Evolutionary conservation across 2,329 filamentous ascomycete species (phyloP).

Genomic region (Aspergillus proliferans): DNA sequence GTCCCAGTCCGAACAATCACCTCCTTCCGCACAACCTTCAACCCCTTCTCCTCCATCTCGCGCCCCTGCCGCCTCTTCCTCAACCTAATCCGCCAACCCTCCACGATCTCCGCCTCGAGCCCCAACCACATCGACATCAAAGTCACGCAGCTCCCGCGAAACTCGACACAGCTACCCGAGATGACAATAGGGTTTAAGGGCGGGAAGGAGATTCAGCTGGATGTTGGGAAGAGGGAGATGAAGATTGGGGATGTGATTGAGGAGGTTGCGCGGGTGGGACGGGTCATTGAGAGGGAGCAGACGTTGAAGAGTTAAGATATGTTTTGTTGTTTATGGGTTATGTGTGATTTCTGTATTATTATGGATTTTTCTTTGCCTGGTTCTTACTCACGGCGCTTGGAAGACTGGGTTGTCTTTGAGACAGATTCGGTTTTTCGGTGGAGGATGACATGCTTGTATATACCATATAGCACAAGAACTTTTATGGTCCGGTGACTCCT

Average conservation of each 20-base stretch:
- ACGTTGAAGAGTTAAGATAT: constrained; percentile 54
- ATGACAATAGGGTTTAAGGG: constrained; percentile 88
- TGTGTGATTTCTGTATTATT: background rate
- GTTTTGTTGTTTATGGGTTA: constrained; percentile 5
- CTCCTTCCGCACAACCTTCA: constrained; percentile 79
- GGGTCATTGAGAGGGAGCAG: constrained; percentile 72
- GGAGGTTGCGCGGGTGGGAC: constrained; percentile 85
- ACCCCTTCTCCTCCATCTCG: constrained; percentile 74
- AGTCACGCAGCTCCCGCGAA: constrained; percentile 66
- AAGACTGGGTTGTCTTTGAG: background rate
- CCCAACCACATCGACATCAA: constrained; percentile 69
- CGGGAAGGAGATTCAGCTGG: constrained; percentile 79
- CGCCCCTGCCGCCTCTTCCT: constrained; percentile 86
- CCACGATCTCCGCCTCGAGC: constrained; percentile 70
- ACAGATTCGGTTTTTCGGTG: too few relatives aligned
- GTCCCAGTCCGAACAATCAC: constrained; percentile 48
- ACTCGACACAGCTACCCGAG: constrained; percentile 61
- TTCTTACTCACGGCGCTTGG: background rate
- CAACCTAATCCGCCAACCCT: constrained; percentile 73
- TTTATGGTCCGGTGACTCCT: too few relatives aligned
- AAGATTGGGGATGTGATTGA: constrained; percentile 80
- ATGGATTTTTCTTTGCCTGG: background rate
- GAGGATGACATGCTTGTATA: too few relatives aligned
- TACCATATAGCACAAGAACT: too few relatives aligned
- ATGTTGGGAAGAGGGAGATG: constrained; percentile 69